These are phyloP conservation scores for Thozetella sp. DNA, from an alignment of 495 filamentous ascomycete species.

Conservation along the genomic window DNA sequence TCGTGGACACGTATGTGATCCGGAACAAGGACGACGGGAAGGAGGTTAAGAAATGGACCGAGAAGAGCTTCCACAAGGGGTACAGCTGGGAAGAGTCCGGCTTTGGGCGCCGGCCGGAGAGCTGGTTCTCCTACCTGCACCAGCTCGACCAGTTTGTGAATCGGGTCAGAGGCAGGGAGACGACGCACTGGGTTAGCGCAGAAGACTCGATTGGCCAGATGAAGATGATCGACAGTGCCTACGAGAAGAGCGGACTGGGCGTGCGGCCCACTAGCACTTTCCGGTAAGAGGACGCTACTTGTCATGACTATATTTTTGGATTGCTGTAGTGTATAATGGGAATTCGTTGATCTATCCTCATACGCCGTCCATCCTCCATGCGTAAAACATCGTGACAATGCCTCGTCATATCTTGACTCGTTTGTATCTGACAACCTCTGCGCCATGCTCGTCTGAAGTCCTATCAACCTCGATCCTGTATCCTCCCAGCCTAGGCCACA, in stretches of 20 bases:
- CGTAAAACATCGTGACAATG: neutral
- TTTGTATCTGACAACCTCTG: conserved; percentile 42
- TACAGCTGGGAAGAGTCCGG: conserved; percentile 43
- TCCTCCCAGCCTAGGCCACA: conserved; percentile 44
- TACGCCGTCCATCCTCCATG: too few relatives aligned
- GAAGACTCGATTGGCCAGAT: conserved; percentile 54
- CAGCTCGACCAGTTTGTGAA: conserved; percentile 63
- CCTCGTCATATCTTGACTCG: conserved; percentile 23
- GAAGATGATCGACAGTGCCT: conserved; percentile 55
- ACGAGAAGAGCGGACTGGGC: conserved; percentile 47
- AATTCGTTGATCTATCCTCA: too few relatives aligned
- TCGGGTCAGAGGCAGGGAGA: conserved; percentile 41
- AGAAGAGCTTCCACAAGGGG: conserved; percentile 39
- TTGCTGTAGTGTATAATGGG: too few relatives aligned
- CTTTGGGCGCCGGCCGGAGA: conserved; percentile 30
- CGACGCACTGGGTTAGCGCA: conserved; percentile 48
- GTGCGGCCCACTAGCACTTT: conserved; percentile 37
- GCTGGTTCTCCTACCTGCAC: conserved; percentile 53
- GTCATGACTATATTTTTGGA: too few relatives aligned
- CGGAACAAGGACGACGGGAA: conserved; percentile 25
- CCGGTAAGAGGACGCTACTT: neutral
- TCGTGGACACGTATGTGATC: conserved; percentile 43
- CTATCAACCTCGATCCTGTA: conserved; percentile 44
- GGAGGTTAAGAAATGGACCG: conserved; percentile 42
- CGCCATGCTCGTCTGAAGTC: conserved; percentile 36